Conservation (phyloP, 164 flowering plant species). For the Stephania yunnanensis region DNA sequence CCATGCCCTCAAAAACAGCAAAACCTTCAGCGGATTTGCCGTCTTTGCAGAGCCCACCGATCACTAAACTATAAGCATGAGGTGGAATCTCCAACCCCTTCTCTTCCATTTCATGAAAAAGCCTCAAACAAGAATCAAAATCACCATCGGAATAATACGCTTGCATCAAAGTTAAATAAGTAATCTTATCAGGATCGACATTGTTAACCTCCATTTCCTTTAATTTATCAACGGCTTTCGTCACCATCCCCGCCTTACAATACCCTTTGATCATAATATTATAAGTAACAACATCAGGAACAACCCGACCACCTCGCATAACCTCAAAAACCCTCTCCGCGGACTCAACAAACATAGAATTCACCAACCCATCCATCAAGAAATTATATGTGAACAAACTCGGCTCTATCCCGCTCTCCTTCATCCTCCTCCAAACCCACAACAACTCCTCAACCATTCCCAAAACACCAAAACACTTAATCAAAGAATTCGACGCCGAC, state of each 20-base stretch:
- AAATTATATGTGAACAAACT: slow-evolving; percentile 68
- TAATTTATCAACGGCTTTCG: slow-evolving; percentile 55
- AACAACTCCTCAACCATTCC: slow-evolving; percentile 93
- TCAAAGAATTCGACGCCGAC: slow-evolving; percentile 49
- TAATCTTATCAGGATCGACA: slow-evolving; percentile 69
- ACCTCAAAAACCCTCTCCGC: slow-evolving; percentile 78
- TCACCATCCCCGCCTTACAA: slow-evolving; percentile 59
- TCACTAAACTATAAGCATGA: slow-evolving; percentile 85
- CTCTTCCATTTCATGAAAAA: slow-evolving; percentile 88
- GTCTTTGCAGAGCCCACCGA: slow-evolving; percentile 68
- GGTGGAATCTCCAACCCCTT: slow-evolving; percentile 64
- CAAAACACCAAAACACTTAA: slow-evolving; percentile 61
- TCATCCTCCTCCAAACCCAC: slow-evolving; percentile 89
- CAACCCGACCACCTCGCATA: slow-evolving; percentile 59
- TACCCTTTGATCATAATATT: slow-evolving; percentile 91
- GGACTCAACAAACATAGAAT: slow-evolving; percentile 61
- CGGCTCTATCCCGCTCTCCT: slow-evolving; percentile 77
- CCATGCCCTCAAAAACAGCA: slow-evolving; percentile 62
- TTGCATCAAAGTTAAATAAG: slow-evolving; percentile 72
- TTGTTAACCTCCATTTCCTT: slow-evolving; percentile 56
- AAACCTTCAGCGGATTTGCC: slow-evolving; percentile 60
- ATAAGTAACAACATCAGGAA: slow-evolving; percentile 73
- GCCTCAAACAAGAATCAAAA: slow-evolving; percentile 55
- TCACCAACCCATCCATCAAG: slow-evolving; percentile 81
- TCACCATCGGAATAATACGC: slow-evolving; percentile 54